A percentile compares a stretch with the other conserved stretches of the same genome.
Conservation (phyloP, 805 yeast species). For the Starmerella stellata region DNA sequence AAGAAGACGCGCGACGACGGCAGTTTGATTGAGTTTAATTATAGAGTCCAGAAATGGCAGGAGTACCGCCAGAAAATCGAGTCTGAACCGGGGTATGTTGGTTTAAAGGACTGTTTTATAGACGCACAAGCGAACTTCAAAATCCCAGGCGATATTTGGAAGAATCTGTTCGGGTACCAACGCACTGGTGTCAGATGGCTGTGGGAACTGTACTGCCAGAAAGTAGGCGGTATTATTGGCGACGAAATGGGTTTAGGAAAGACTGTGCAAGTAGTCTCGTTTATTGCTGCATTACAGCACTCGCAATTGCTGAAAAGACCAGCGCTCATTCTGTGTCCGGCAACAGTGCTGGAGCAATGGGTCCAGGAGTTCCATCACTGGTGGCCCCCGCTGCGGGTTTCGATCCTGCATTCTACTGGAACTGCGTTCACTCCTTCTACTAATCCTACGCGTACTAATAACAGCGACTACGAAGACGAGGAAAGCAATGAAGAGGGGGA, state of each 20-base stretch:
- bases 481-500: too few species aligned
- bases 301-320: conserved; percentile 62
- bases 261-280: conserved; percentile 81
- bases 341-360: conserved; percentile 93
- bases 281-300: conserved; percentile 77
- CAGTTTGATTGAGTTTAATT: conserved; percentile 44
- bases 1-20: conserved; percentile 56
- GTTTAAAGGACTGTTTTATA: conserved; percentile 23
- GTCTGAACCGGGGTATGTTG: conserved; percentile 18
- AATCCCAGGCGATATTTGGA: conserved; percentile 81
- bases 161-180: conserved; percentile 77
- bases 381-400: conserved; percentile 91
- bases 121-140: conserved; percentile 38
- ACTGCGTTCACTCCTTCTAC: conserved; percentile 44
- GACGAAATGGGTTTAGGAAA: conserved; percentile 98
- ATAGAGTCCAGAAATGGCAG: conserved; percentile 44
- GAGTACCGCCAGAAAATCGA: conserved; percentile 9
- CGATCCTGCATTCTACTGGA: conserved; percentile 82
- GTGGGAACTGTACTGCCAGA: conserved; percentile 79
- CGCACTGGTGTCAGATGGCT: conserved; percentile 96
- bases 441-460: conserved; percentile 14
- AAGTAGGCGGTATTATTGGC: conserved; percentile 86
- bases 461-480: conserved; percentile 37
- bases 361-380: conserved; percentile 87
- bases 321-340: conserved; percentile 79